These are phyloP conservation scores for Hypoxylon rickii DNA, from an alignment of 495 filamentous ascomycete species.

Conservation along the genomic window DNA sequence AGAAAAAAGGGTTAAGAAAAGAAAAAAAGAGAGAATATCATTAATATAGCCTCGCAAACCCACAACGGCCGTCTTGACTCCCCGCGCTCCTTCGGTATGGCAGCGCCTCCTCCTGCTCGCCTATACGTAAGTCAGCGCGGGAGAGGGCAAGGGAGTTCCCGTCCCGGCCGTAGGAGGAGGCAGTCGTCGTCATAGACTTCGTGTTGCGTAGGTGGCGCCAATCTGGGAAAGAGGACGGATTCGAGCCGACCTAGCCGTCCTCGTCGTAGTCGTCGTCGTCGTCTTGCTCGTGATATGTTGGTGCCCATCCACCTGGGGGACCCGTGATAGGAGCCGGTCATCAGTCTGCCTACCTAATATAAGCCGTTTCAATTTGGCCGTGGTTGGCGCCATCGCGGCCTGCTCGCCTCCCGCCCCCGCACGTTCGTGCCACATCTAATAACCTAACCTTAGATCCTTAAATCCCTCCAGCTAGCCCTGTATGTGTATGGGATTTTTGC, in stretches of 20 bases:
- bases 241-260: background rate
- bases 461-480: too few species aligned
- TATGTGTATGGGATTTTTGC: too few species aligned
- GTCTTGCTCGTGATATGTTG: too few species aligned
- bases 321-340: too few species aligned
- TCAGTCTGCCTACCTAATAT: slow-evolving; percentile 16
- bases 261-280: too few species aligned
- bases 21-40: background rate
- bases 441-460: too few species aligned
- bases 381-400: slow-evolving; percentile 12
- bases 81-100: slow-evolving; percentile 22
- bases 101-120: slow-evolving; percentile 33
- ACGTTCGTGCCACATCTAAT: slow-evolving; percentile 1
- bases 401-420: slow-evolving; percentile 15
- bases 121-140: background rate
- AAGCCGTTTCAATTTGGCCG: slow-evolving; percentile 11
- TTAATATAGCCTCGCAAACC: slow-evolving; percentile 4
- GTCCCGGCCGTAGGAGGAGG: slow-evolving; percentile 3
- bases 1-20: background rate
- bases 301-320: too few species aligned
- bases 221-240: background rate
- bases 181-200: slow-evolving; percentile 6
- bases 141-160: slow-evolving; percentile 16
- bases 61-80: slow-evolving; percentile 1
- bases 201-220: background rate